Evolutionary conservation across 2,329 filamentous ascomycete genomes (phyloP).

Genomic region (Neofusicoccum laricinum): DNA sequence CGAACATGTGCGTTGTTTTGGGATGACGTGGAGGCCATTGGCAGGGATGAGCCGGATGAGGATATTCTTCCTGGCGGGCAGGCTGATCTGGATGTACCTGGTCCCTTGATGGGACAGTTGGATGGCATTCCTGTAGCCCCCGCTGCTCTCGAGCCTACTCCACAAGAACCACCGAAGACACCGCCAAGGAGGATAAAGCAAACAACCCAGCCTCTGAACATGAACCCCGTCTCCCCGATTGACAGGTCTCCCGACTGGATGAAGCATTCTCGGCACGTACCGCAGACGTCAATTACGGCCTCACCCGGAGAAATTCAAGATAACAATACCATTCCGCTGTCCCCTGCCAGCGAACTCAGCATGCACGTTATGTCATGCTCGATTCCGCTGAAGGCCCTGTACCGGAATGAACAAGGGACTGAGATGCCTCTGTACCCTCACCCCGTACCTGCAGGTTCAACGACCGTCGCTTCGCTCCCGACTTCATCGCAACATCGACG

Average conservation of each 20-base stretch:
- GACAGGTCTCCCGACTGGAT: slow-evolving; percentile 1
- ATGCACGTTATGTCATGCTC: slow-evolving; percentile 60
- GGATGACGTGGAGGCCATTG: slow-evolving; percentile 69
- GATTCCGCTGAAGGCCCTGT: slow-evolving; percentile 44
- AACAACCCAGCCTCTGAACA: neutral
- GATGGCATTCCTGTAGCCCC: neutral
- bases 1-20: slow-evolving; percentile 86
- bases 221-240: neutral
- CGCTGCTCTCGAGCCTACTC: neutral
- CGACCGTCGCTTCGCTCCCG: neutral
- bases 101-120: neutral
- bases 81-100: slow-evolving; percentile 37
- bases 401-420: slow-evolving; percentile 32
- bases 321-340: slow-evolving; percentile 35
- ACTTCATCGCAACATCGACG: slow-evolving; percentile 23
- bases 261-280: slow-evolving; percentile 32
- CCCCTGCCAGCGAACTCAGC: slow-evolving; percentile 50
- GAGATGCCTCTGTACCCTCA: slow-evolving; percentile 40
- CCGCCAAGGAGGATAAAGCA: neutral
- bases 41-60: slow-evolving; percentile 57
- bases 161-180: neutral
- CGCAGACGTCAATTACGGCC: slow-evolving; percentile 36
- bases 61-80: slow-evolving; percentile 76
- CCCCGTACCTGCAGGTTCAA: slow-evolving; percentile 25
- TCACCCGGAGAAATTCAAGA: slow-evolving; percentile 29